phyloP scores from a whole-genome alignment of 2,329 filamentous ascomycete species.

The Westerdykella ornata region DNA sequence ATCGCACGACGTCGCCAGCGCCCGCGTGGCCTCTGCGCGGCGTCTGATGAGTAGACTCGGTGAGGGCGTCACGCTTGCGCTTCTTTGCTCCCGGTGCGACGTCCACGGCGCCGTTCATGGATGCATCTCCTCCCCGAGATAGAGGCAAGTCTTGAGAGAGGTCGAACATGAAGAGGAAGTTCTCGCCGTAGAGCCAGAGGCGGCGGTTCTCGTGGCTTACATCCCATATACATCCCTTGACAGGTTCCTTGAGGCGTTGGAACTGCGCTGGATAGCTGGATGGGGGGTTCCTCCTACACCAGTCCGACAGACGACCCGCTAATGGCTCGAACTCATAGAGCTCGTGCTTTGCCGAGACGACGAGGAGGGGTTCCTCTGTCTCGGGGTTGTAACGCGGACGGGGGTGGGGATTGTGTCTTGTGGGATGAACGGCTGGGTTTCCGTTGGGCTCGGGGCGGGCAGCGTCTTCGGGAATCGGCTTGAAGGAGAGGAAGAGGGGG shows the following conservation, averaged over 20 bases:
- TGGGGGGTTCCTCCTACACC: conserved; percentile 79
- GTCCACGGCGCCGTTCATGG: neutral
- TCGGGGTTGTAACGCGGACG: conserved; percentile 53
- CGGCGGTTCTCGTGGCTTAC: conserved; percentile 49
- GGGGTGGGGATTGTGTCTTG: conserved; percentile 46
- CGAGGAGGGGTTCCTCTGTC: conserved; percentile 50
- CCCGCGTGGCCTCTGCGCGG: conserved; percentile 1
- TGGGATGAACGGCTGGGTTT: conserved; percentile 46
- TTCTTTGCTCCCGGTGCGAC: conserved; percentile 26
- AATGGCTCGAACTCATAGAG: conserved; percentile 73
- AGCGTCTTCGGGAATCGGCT: conserved; percentile 28
- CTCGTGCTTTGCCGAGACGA: conserved; percentile 59
- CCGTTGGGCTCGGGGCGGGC: conserved; percentile 35
- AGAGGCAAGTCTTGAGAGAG: conserved; percentile 59
- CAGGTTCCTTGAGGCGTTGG: conserved; percentile 66
- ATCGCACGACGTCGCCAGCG: conserved; percentile 49
- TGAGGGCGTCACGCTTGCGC: conserved; percentile 22
- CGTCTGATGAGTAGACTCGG: neutral
- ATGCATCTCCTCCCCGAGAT: conserved; percentile 10
- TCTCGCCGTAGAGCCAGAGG: conserved; percentile 79
- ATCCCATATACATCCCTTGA: conserved; percentile 83
- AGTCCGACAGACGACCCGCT: conserved; percentile 70
- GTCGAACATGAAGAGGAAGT: conserved; percentile 90
- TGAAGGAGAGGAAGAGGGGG: conserved; percentile 44
- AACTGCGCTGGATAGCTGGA: conserved; percentile 68